Percentiles rank a stretch among this genome's conserved stretches.
Conservation (phyloP, 805 yeast genomes). For the Schwanniomyces sp. region DNA sequence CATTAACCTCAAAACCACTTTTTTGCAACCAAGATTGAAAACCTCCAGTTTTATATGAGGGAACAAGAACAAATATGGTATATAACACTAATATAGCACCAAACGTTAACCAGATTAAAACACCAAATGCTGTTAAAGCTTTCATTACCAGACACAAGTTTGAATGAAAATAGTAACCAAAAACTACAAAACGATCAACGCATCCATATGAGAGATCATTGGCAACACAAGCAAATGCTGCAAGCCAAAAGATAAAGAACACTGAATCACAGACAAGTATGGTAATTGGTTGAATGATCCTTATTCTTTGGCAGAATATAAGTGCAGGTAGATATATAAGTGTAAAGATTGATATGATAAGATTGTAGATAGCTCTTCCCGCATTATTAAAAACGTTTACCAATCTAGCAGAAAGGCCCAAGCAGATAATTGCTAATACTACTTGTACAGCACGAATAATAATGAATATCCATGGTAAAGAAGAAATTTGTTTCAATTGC, state of each 20-base stretch:
- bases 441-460: not conserved
- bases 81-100: conserved; percentile 14
- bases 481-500: not conserved
- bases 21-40: not conserved
- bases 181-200: conserved; percentile 2
- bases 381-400: not conserved
- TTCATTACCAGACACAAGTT: conserved; percentile 19
- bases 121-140: conserved; percentile 19
- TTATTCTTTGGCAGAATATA: not conserved
- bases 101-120: conserved; percentile 20
- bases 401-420: conserved; percentile 6
- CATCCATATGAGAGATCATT: conserved; percentile 11
- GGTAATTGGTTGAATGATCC: conserved; percentile 6
- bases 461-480: not conserved
- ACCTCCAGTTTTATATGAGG: conserved; percentile 3
- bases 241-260: conserved; percentile 21
- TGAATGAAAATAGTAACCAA: not conserved
- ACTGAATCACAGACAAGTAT: conserved; percentile 13
- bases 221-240: conserved; percentile 16
- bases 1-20: not conserved
- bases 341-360: conserved; percentile 2
- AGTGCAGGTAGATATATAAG: not conserved
- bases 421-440: not conserved
- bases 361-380: conserved; percentile 3
- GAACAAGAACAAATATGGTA: conserved; percentile 15